Conservation (phyloP, 1,284 basidiomycete species). For the Cutaneotrichosporon dermatis region DNA sequence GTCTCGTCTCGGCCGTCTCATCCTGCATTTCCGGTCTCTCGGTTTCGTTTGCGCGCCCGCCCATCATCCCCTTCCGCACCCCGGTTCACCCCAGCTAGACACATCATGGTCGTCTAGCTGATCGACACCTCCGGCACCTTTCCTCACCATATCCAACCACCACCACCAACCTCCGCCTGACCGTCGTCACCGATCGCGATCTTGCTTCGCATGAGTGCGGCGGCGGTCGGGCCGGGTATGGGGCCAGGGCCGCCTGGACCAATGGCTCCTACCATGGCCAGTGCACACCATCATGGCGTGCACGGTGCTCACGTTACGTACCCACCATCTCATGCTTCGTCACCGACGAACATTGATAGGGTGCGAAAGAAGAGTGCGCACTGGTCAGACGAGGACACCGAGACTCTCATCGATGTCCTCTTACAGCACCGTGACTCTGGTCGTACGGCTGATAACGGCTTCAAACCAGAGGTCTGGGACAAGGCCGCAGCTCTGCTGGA, state of each 20-base stretch:
- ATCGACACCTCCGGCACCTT: not conserved
- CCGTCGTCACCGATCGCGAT: conserved; percentile 2
- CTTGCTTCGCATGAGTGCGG: conserved; percentile 6
- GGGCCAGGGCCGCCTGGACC: conserved; percentile 6
- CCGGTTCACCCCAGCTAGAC: too few relatives aligned
- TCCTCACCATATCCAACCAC: not conserved
- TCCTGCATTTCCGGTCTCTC: too few relatives aligned
- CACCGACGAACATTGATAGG: not conserved
- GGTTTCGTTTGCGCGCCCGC: too few relatives aligned
- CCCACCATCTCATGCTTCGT: not conserved
- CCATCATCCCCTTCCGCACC: too few relatives aligned
- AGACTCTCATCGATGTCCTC: conserved; percentile 29
- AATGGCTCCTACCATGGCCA: not conserved
- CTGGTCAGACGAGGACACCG: conserved; percentile 40
- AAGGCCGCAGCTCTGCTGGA: conserved; percentile 30
- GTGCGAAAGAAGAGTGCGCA: conserved; percentile 39
- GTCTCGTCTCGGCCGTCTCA: too few relatives aligned
- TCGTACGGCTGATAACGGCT: conserved; percentile 42
- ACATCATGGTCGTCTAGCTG: too few relatives aligned
- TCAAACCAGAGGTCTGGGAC: conserved; percentile 43
- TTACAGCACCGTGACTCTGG: conserved; percentile 32
- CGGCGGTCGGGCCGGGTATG: conserved; percentile 6
- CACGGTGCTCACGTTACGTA: not conserved
- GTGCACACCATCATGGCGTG: not conserved
- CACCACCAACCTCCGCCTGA: not conserved